Evolutionary conservation across 1,284 basidiomycete species (phyloP), one percentile per base, ranked within the genome.

Genomic region (Cryptococcus sp.): DNA sequence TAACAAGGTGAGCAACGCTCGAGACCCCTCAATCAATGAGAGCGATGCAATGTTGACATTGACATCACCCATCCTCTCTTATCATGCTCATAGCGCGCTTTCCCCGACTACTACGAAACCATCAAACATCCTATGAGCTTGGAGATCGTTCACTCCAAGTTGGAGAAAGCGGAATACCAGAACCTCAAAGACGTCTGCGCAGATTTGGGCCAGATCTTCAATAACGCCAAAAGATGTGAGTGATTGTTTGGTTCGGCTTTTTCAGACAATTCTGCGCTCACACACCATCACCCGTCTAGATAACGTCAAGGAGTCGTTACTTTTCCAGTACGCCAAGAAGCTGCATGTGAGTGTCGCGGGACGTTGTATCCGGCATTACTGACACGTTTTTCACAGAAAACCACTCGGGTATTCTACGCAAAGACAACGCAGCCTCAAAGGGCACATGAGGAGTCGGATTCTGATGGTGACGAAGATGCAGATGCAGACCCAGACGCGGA

Each of bases 81-180:
- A 3, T 25, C 27, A 19, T 50, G 10, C 5, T 50, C 23, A 17
- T 57, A 75, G 71, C 57, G 71, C n/a, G 54, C 66, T 15, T 76
- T 76, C 51, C 74, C 75, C 7, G 76, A 78, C 45, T 78, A 78
- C 57, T 78, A 77, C 50, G 71, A 72, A 48, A 71, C 65, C 10
- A 78, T 78, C 63, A 76, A 77, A 60, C 67, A 74, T 50, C 76
- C 76, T 13, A 70, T 77, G 67, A 69, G 69, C 38, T 68, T 78
- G 40, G 70, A 76, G 39, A 70, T 67, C 39, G 70, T 77, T 15
- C 60, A 72, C 8, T 52, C 62, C 11, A 75, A 69, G 61, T 72
- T 78, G 8, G 63, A 71, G 6, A 49, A 54, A 8, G 51, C 43
- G 4, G 50, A 55, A 46, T 77, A 77, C 51, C 54, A 66, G 15